Evolutionary conservation across 345 rosid species (phyloP).

Genomic region (Ricinus communis): DNA sequence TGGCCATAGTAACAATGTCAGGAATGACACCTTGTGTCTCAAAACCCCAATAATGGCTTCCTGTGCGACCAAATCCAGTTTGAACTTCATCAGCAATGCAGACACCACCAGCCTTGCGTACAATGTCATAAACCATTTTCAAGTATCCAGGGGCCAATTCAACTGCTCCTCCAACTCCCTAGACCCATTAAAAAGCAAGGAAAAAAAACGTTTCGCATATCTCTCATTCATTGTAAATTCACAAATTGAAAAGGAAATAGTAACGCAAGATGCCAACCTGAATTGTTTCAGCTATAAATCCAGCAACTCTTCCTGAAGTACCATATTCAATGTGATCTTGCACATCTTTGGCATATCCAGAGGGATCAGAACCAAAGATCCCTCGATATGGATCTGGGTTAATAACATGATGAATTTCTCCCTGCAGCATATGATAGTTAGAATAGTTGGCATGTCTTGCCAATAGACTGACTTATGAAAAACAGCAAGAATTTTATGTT

Average conservation of each 20-base stretch:
- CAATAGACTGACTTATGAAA: too few species aligned
- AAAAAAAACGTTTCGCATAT: not conserved
- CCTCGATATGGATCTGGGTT: slow-evolving; percentile 95
- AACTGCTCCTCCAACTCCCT: slow-evolving; percentile 97
- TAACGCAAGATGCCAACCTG: slow-evolving; percentile 47
- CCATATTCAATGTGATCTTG: slow-evolving; percentile 93
- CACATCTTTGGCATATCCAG: slow-evolving; percentile 77
- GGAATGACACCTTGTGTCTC: slow-evolving; percentile 91
- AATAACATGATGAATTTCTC: slow-evolving; percentile 85
- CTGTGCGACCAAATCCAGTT: slow-evolving; percentile 89
- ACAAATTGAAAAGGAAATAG: not conserved
- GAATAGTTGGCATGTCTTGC: not conserved
- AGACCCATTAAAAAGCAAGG: not conserved
- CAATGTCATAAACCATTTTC: slow-evolving; percentile 73
- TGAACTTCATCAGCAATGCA: slow-evolving; percentile 98
- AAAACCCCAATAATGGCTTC: slow-evolving; percentile 96
- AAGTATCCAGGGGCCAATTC: slow-evolving; percentile 95
- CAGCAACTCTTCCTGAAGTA: slow-evolving; percentile 86
- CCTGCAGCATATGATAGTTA: slow-evolving; percentile 43
- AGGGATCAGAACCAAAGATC: slow-evolving; percentile 75
- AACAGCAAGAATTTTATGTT: too few species aligned
- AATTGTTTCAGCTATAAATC: slow-evolving; percentile 90
- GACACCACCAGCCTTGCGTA: slow-evolving; percentile 81
- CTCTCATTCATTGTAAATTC: slow-evolving; percentile 8
- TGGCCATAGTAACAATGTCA: slow-evolving; percentile 97